Conservation (phyloP, 768 basidiomycete genomes). For the Auricularia cornea region DNA sequence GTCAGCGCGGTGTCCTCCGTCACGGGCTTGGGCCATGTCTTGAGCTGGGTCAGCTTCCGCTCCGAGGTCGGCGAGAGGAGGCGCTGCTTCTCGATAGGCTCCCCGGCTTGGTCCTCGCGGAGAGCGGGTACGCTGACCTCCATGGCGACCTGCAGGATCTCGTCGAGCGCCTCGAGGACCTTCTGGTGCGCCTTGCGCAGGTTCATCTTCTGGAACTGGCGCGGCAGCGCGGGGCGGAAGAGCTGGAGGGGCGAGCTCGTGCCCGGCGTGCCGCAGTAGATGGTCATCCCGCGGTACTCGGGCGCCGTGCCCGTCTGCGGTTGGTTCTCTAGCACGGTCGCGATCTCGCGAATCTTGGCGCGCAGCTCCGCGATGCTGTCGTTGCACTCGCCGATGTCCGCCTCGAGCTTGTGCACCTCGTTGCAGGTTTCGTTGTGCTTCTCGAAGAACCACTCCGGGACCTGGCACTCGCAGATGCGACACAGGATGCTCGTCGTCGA, state of each 20-base stretch:
- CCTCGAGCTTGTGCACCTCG: constrained; percentile 92
- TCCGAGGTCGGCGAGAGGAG: constrained; percentile 86
- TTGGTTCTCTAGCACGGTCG: constrained; percentile 56
- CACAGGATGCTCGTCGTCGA: constrained; percentile 81
- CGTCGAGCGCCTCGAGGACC: constrained; percentile 78
- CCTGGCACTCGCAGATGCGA: constrained; percentile 93
- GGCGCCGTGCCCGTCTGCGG: constrained; percentile 42
- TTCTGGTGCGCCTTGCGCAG: constrained; percentile 76
- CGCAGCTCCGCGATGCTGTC: constrained; percentile 84
- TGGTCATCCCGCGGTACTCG: constrained; percentile 84
- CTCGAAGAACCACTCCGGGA: constrained; percentile 99
- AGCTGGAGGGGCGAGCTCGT: constrained; percentile 69
- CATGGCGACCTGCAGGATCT: constrained; percentile 68
- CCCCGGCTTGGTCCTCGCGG: constrained; percentile 84
- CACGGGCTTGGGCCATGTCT: constrained; percentile 78
- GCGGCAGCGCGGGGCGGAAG: constrained; percentile 49
- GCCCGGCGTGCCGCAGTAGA: constrained; percentile 66
- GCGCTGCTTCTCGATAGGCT: constrained; percentile 88
- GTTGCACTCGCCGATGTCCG: constrained; percentile 89
- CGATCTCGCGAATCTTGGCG: constrained; percentile 76
- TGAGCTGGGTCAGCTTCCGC: constrained; percentile 71
- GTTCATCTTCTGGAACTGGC: constrained; percentile 69
- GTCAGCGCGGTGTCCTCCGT: constrained; percentile 80
- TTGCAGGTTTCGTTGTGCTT: constrained; percentile 99
- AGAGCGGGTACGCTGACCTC: constrained; percentile 82